phyloP scores from a whole-genome alignment of 2,329 filamentous ascomycete genomes.

The Pseudocercospora fuligena region DNA sequence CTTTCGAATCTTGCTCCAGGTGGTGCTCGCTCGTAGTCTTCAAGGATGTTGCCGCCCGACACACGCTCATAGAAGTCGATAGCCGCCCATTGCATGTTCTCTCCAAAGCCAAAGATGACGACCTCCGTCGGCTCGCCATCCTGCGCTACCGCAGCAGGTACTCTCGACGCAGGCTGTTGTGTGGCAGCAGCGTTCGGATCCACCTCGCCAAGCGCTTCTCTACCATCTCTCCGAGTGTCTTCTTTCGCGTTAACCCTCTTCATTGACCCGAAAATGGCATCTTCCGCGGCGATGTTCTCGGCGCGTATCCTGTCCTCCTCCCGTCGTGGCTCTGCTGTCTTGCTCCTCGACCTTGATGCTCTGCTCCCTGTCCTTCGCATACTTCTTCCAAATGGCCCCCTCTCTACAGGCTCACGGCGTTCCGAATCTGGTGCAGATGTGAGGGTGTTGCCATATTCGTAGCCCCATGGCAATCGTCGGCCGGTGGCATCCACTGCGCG shows the following conservation, averaged over 20 bases:
- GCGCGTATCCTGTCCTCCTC: constrained; percentile 59
- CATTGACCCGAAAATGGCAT: constrained; percentile 51
- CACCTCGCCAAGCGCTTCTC: constrained; percentile 35
- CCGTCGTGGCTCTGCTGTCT: constrained; percentile 63
- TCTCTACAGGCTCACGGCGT: constrained; percentile 58
- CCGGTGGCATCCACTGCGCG: constrained; percentile 64
- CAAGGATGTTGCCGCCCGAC: constrained; percentile 78
- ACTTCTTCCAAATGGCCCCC: constrained; percentile 63
- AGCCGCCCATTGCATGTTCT: constrained; percentile 74
- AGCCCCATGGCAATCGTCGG: constrained; percentile 65
- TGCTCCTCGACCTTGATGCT: constrained; percentile 37
- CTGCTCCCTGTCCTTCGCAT: constrained; percentile 49
- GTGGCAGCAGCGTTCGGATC: constrained; percentile 31
- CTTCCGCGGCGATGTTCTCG: constrained; percentile 52
- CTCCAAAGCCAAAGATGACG: constrained; percentile 81
- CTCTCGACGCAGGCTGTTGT: constrained; percentile 28
- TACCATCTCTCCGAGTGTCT: constrained; percentile 32
- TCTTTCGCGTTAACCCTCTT: constrained; percentile 32
- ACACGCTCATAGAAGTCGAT: constrained; percentile 87
- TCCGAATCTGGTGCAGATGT: constrained; percentile 21
- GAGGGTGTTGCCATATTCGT: constrained; percentile 45
- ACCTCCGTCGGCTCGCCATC: constrained; percentile 69
- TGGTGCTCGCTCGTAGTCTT: constrained; percentile 90
- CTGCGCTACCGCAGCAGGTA: constrained; percentile 41
- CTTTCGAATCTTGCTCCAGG: constrained; percentile 75